Evolutionary conservation across 1,284 basidiomycete species (phyloP).

Genomic region (Earliella scabrosa): DNA sequence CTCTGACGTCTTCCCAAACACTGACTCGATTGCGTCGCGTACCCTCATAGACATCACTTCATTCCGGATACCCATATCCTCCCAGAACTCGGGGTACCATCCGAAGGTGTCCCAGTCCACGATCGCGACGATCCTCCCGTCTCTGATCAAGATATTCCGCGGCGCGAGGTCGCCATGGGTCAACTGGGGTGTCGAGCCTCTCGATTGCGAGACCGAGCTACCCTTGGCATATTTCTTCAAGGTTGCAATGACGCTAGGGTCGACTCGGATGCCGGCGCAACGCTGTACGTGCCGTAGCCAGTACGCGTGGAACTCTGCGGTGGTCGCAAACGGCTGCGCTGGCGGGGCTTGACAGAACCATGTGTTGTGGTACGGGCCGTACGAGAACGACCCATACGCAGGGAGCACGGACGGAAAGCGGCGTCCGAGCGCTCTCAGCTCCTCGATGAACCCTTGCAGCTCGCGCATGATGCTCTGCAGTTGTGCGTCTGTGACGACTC

Average conservation of each 20-base stretch:
- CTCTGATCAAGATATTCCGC: conserved; percentile 18
- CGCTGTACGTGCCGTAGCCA: background rate
- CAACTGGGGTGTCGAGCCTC: background rate
- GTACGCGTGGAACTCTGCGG: conserved; percentile 1
- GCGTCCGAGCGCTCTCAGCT: background rate
- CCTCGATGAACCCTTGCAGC: background rate
- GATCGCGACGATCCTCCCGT: conserved; percentile 15
- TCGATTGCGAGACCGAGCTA: background rate
- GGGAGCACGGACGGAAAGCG: background rate
- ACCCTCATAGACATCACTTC: background rate
- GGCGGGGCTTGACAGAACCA: background rate
- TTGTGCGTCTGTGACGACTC: background rate
- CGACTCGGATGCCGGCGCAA: background rate
- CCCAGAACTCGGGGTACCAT: conserved; percentile 28
- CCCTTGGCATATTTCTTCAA: background rate
- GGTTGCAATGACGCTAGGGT: background rate
- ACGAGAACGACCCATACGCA: background rate
- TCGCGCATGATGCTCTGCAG: background rate
- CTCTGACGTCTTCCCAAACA: background rate
- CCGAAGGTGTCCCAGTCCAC: conserved; percentile 27
- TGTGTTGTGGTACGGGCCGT: background rate
- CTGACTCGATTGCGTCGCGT: background rate
- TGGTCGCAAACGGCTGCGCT: background rate
- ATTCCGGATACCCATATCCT: background rate
- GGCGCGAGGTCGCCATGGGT: conserved; percentile 8